These are phyloP conservation scores for Tremella yokohamensis DNA, from an alignment of 768 basidiomycete species.

Conservation along the genomic window DNA sequence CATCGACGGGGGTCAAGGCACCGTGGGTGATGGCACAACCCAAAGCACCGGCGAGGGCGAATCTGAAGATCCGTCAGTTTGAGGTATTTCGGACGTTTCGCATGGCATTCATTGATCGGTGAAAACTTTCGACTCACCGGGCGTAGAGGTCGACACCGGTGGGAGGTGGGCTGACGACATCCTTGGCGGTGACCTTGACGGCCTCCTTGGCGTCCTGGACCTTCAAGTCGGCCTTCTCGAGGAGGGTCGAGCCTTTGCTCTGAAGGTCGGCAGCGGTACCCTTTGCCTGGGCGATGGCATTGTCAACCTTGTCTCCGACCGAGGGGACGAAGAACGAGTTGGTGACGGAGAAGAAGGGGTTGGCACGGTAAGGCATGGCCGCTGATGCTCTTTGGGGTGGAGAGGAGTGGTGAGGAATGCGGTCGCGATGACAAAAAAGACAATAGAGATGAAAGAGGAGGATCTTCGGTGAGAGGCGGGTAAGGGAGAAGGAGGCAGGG, in stretches of 20 bases:
- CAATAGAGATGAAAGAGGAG: no score
- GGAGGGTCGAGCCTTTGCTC: constrained; percentile 25
- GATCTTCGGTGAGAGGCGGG: no score
- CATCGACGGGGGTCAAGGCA: constrained; percentile 63
- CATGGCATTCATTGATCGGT: background rate
- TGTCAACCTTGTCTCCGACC: constrained; percentile 50
- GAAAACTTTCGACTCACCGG: constrained; percentile 25
- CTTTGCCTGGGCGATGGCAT: constrained; percentile 44
- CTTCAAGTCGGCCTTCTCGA: constrained; percentile 40
- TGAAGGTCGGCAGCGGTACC: constrained; percentile 35
- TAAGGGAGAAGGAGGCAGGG: no score
- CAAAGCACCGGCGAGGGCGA: constrained; percentile 51
- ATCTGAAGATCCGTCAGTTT: constrained; percentile 24
- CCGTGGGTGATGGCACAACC: constrained; percentile 52
- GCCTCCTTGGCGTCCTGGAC: constrained; percentile 47
- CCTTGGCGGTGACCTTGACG: constrained; percentile 31
- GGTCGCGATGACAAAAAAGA: no score
- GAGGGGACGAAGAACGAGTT: constrained; percentile 47
- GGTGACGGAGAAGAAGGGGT: constrained; percentile 51
- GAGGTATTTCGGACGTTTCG: background rate
- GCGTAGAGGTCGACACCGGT: constrained; percentile 50
- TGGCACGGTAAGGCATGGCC: constrained; percentile 35
- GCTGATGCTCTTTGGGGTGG: background rate
- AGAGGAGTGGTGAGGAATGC: background rate
- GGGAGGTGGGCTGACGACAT: constrained; percentile 27